These are phyloP conservation scores for Xenoacremonium recifei DNA, from an alignment of 2,329 filamentous ascomycete species.

Conservation along the genomic window DNA sequence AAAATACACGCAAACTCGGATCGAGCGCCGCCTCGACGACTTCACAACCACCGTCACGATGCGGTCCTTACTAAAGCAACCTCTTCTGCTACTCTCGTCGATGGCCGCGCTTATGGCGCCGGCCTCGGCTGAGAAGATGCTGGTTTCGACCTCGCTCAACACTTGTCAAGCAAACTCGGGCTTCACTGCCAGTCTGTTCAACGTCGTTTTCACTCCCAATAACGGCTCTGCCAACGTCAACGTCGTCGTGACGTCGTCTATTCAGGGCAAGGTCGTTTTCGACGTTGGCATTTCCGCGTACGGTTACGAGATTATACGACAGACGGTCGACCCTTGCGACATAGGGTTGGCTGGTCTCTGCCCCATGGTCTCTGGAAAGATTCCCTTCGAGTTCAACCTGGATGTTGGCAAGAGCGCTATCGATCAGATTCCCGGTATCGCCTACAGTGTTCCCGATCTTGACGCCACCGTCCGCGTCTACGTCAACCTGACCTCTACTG, in stretches of 20 bases:
- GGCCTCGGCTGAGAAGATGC: conserved; percentile 61
- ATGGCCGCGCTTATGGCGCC: conserved; percentile 44
- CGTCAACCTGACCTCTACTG: conserved; percentile 67
- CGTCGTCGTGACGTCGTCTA: conserved; percentile 77
- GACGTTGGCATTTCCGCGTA: conserved; percentile 78
- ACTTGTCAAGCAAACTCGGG: conserved; percentile 80
- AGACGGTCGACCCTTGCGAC: conserved; percentile 73
- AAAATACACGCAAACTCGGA: conserved; percentile 1
- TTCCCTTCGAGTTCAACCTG: conserved; percentile 72
- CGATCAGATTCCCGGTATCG: conserved; percentile 72
- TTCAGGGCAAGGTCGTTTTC: conserved; percentile 79
- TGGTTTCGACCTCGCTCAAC: conserved; percentile 81
- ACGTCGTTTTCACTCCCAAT: conserved; percentile 74
- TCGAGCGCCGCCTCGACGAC: conserved; percentile 4
- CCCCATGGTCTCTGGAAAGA: conserved; percentile 83
- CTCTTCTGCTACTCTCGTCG: conserved; percentile 45
- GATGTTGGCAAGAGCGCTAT: conserved; percentile 56
- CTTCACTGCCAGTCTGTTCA: conserved; percentile 86
- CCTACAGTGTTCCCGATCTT: conserved; percentile 86
- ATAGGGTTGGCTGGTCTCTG: conserved; percentile 73
- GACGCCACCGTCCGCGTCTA: conserved; percentile 81
- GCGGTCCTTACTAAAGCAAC: conserved; percentile 45
- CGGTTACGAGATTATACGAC: conserved; percentile 69
- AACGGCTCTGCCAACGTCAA: conserved; percentile 73
- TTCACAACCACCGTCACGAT: conserved; percentile 33